Evolutionary conservation across 1,139 yeast species (phyloP).

Genomic region (Pichia sp.): DNA sequence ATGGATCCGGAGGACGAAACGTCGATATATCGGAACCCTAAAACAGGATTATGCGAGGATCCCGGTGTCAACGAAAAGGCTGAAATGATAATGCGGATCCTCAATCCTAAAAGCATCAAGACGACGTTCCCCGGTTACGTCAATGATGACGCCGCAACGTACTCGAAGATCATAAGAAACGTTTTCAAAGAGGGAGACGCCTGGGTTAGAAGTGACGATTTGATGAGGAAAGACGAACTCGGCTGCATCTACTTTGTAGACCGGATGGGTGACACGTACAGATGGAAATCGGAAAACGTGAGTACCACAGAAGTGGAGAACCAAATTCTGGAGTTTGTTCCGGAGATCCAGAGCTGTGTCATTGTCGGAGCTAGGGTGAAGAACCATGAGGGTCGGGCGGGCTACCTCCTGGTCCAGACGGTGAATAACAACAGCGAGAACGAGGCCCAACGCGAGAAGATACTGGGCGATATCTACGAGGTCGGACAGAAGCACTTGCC

Average conservation of each 20-base stretch:
- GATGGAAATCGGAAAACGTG: slow-evolving; percentile 97
- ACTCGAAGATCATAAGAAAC: slow-evolving; percentile 64
- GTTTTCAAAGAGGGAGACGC: slow-evolving; percentile 88
- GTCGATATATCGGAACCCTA: slow-evolving; percentile 63
- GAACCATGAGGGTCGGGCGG: slow-evolving; percentile 92
- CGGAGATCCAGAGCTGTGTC: slow-evolving; percentile 62
- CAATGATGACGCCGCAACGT: slow-evolving; percentile 75
- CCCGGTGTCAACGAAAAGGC: slow-evolving; percentile 69
- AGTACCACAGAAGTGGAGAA: slow-evolving; percentile 92
- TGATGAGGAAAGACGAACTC: slow-evolving; percentile 63
- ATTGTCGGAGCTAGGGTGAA: slow-evolving; percentile 90
- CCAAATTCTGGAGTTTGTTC: slow-evolving; percentile 42
- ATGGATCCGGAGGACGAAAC: slow-evolving; percentile 82
- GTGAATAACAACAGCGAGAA: slow-evolving; percentile 32
- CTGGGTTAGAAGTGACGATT: slow-evolving; percentile 86
- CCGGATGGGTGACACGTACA: slow-evolving; percentile 89
- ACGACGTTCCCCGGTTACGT: slow-evolving; percentile 87
- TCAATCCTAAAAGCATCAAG: slow-evolving; percentile 58
- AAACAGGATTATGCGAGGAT: slow-evolving; percentile 50
- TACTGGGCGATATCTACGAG: slow-evolving; percentile 36
- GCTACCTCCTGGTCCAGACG: slow-evolving; percentile 75
- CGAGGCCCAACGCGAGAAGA: slow-evolving; percentile 29
- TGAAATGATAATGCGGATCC: slow-evolving; percentile 74
- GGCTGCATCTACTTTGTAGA: slow-evolving; percentile 83
- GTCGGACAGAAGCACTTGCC: slow-evolving; percentile 56